Evolutionary conservation across 106 monocot species (phyloP).

Genomic region (Alisma plantagoaquatica): DNA sequence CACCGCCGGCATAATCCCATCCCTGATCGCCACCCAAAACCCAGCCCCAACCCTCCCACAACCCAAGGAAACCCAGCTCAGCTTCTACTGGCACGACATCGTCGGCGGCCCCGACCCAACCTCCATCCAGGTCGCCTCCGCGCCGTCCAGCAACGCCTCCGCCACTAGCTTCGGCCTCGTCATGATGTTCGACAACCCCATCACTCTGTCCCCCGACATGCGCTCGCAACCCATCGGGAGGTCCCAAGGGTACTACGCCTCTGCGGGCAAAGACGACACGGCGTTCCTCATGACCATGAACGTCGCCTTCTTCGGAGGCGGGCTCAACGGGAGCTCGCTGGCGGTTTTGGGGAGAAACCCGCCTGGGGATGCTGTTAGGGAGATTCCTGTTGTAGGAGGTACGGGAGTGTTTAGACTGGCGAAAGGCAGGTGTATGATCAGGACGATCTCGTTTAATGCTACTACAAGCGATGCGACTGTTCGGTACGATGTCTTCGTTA

Average conservation of each 20-base stretch:
- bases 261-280: slow-evolving; percentile 3
- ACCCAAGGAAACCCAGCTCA: slow-evolving; percentile 9
- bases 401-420: slow-evolving; percentile 8
- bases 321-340: slow-evolving; percentile 17
- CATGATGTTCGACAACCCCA: slow-evolving; percentile 7
- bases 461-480: slow-evolving; percentile 8
- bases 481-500: slow-evolving; percentile 6
- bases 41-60: not conserved
- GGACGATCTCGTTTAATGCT: not conserved
- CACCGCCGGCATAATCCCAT: too few species aligned
- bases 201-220: slow-evolving; percentile 6
- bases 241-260: slow-evolving; percentile 14
- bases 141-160: slow-evolving; percentile 1
- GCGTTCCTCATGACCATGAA: slow-evolving; percentile 18
- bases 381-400: slow-evolving; percentile 14
- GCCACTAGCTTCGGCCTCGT: slow-evolving; percentile 4
- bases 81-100: slow-evolving; percentile 17
- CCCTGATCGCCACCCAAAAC: too few species aligned
- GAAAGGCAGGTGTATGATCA: not conserved
- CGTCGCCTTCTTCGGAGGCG: slow-evolving; percentile 7
- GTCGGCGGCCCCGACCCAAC: too few species aligned
- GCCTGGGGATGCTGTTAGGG: slow-evolving; percentile 2
- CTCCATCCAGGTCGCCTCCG: not conserved
- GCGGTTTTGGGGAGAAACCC: slow-evolving; percentile 9
- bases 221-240: slow-evolving; percentile 5